Evolutionary conservation across 768 basidiomycete species (phyloP).

Genomic region (Kwoniella sp.): DNA sequence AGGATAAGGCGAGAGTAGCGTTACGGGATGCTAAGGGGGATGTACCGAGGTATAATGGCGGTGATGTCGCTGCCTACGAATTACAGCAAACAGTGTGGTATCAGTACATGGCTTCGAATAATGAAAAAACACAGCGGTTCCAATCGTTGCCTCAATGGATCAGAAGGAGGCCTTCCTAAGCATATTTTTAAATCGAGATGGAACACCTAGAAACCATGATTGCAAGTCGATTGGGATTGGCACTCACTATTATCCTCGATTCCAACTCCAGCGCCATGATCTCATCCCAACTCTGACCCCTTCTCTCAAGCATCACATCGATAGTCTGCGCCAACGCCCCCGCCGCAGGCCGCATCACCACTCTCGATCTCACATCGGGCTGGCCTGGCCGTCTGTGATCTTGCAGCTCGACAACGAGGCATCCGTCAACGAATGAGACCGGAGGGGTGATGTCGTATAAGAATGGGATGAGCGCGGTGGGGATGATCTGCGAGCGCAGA

Average conservation of each 20-base stretch:
- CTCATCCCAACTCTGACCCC: constrained; percentile 52
- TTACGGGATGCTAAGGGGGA: constrained; percentile 53
- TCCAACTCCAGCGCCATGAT: constrained; percentile 56
- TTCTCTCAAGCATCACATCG: constrained; percentile 41
- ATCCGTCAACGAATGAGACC: constrained; percentile 50
- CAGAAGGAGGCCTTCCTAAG: no score
- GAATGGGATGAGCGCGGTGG: constrained; percentile 54
- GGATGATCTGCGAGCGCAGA: constrained; percentile 57
- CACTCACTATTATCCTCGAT: constrained; percentile 56
- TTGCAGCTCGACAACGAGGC: constrained; percentile 59
- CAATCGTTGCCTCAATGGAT: no score
- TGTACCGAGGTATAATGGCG: constrained; percentile 55
- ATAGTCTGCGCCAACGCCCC: constrained; percentile 46
- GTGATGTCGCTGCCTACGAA: constrained; percentile 55
- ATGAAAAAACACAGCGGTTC: no score
- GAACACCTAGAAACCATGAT: no score
- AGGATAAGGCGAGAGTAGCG: constrained; percentile 49
- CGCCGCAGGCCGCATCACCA: constrained; percentile 47
- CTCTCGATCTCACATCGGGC: constrained; percentile 28
- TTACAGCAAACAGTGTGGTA: no score
- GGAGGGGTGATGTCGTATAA: constrained; percentile 49
- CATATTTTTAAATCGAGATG: no score
- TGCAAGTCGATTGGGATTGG: no score
- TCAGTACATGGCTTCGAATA: no score
- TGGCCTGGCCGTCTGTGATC: constrained; percentile 50